These are phyloP conservation scores for Bauhinia variegata DNA, from an alignment of 306 rosid species.

Conservation along the genomic window DNA sequence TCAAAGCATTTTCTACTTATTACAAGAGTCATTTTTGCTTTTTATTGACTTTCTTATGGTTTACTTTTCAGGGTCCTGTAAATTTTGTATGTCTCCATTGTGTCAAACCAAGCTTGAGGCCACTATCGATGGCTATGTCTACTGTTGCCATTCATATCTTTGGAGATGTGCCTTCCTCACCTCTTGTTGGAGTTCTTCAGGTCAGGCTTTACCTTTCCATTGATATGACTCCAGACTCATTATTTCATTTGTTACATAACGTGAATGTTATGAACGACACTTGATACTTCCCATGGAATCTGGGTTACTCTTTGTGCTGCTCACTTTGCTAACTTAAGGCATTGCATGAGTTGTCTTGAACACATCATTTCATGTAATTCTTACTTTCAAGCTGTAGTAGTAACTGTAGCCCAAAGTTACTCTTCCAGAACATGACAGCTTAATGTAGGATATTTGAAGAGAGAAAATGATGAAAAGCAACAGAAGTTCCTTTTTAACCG, in stretches of 20 bases:
- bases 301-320: neutral
- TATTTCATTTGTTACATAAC: neutral
- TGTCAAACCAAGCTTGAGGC: conserved; percentile 83
- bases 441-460: neutral
- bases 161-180: conserved; percentile 91
- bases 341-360: neutral
- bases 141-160: conserved; percentile 82
- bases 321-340: neutral
- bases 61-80: conserved; percentile 74
- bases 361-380: neutral
- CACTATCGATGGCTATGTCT: conserved; percentile 81
- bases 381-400: neutral
- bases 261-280: neutral
- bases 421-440: conserved; percentile 7
- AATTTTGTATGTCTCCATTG: conserved; percentile 67
- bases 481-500: no score
- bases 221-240: neutral
- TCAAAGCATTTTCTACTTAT: no score
- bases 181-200: conserved; percentile 86
- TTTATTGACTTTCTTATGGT: conserved; percentile 8
- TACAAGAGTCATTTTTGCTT: neutral
- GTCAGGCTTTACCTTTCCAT: conserved; percentile 41
- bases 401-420: neutral
- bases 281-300: neutral
- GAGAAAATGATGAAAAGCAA: no score